phyloP scores from a whole-genome alignment of 768 basidiomycete species.

The Leucosporidium scottii region DNA sequence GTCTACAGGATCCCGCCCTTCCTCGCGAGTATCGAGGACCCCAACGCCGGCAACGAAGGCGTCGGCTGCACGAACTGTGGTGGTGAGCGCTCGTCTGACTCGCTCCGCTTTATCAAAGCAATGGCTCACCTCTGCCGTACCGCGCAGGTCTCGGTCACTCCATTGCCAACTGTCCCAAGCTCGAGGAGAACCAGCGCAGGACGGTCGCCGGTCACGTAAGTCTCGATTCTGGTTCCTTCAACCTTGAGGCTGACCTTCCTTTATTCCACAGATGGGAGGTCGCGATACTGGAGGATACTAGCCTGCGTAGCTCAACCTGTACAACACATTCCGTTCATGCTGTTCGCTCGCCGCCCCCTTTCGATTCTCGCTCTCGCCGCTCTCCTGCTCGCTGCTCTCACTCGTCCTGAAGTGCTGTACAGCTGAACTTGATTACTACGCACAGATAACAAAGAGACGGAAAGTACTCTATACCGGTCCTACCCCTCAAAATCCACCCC shows the following conservation, averaged over 20 bases:
- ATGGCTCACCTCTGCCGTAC: not conserved
- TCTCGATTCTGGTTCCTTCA: too few relatives aligned
- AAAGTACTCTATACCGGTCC: too few relatives aligned
- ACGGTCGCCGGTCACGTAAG: conserved; percentile 81
- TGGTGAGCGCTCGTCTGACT: conserved; percentile 48
- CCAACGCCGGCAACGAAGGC: conserved; percentile 64
- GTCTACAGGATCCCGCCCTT: conserved; percentile 79
- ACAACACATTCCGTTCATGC: not conserved
- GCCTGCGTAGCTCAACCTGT: not conserved
- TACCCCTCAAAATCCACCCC: too few relatives aligned
- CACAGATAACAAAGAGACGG: too few relatives aligned
- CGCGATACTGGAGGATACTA: not conserved
- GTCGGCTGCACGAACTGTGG: conserved; percentile 94
- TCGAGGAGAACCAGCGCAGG: conserved; percentile 84
- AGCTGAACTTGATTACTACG: too few relatives aligned
- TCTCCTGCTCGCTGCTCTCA: too few relatives aligned
- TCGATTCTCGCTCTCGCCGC: too few relatives aligned
- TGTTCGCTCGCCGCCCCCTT: too few relatives aligned
- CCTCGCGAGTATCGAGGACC: conserved; percentile 80
- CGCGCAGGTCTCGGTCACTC: conserved; percentile 76
- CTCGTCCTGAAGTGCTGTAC: too few relatives aligned
- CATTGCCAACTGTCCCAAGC: conserved; percentile 90
- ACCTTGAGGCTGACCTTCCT: conserved; percentile 11
- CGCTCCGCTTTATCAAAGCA: too few relatives aligned
- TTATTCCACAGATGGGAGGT: conserved; percentile 8